These are phyloP conservation scores for Cryptosporidium bovis DNA, from an alignment of 169 alveolate genomes.

Conservation along the genomic window DNA sequence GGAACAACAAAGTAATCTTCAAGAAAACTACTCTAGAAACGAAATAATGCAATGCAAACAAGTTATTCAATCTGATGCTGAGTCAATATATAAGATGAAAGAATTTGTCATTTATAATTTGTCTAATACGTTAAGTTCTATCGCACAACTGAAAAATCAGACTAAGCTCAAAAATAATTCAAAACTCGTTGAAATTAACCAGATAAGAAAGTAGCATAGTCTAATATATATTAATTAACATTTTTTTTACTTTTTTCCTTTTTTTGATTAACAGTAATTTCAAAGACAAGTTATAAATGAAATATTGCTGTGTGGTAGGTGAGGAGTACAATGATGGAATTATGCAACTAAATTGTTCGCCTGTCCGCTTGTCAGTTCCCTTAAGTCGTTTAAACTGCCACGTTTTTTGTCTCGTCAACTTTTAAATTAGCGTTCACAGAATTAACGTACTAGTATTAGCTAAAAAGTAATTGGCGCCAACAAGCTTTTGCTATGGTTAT, in stretches of 20 bases:
- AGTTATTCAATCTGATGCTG: constrained; percentile 66
- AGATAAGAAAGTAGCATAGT: constrained; percentile 14
- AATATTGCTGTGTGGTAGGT: no score
- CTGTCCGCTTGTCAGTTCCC: no score
- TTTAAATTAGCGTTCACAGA: no score
- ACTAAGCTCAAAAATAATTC: constrained; percentile 26
- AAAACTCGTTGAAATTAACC: constrained; percentile 23
- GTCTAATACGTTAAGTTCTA: constrained; percentile 20
- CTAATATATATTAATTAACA: no score
- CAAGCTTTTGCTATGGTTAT: no score
- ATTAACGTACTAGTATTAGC: no score
- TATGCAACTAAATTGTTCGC: no score
- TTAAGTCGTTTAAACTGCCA: no score
- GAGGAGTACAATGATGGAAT: no score
- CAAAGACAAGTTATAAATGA: no score
- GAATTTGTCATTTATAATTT: constrained; percentile 9
- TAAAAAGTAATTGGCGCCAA: no score
- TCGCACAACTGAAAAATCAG: constrained; percentile 46
- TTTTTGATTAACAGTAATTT: neutral
- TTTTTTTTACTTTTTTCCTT: neutral
- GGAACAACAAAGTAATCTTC: constrained; percentile 45
- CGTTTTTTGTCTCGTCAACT: no score
- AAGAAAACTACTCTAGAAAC: constrained; percentile 40
- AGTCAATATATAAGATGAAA: constrained; percentile 40
- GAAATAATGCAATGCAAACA: constrained; percentile 61